A percentile compares a stretch with the other conserved stretches of the same genome.
Evolutionary conservation across 192 early-diverging fungal species (phyloP).

Genomic region (Coemansia reversa): DNA sequence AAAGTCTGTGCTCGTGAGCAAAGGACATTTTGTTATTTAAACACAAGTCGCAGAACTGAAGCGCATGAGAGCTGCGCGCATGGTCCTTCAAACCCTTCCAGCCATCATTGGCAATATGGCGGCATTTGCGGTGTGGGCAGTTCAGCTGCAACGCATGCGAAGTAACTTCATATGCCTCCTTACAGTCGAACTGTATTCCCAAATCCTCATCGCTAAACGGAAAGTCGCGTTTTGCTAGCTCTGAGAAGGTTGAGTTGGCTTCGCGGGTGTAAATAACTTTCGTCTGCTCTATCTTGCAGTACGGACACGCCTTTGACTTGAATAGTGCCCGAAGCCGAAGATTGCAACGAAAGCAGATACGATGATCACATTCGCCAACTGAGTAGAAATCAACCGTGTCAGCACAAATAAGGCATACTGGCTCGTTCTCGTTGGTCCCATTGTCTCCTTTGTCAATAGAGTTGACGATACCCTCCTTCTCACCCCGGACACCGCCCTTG

Average conservation of each 20-base stretch:
- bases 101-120: conserved; percentile 68
- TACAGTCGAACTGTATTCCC: conserved; percentile 71
- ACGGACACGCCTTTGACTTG: conserved; percentile 80
- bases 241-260: conserved; percentile 56
- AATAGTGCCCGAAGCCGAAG: conserved; percentile 87
- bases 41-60: conserved; percentile 86
- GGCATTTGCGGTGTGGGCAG: conserved; percentile 83
- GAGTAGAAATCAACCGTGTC: conserved; percentile 78
- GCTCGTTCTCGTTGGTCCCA: conserved; percentile 23
- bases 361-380: conserved; percentile 86
- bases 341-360: conserved; percentile 91
- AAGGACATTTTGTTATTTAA: conserved; percentile 89
- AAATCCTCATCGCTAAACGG: conserved; percentile 66
- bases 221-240: conserved; percentile 55
- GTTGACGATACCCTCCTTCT: not conserved
- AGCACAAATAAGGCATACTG: conserved; percentile 87
- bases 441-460: not conserved
- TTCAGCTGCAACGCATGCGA: conserved; percentile 77
- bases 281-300: conserved; percentile 88
- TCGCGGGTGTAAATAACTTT: conserved; percentile 76
- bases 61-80: conserved; percentile 69
- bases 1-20: conserved; percentile 88
- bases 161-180: conserved; percentile 72
- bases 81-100: conserved; percentile 87
- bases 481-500: not conserved